Conservation (phyloP, 2,329 filamentous ascomycete species). For the Fusarium nygamai region DNA sequence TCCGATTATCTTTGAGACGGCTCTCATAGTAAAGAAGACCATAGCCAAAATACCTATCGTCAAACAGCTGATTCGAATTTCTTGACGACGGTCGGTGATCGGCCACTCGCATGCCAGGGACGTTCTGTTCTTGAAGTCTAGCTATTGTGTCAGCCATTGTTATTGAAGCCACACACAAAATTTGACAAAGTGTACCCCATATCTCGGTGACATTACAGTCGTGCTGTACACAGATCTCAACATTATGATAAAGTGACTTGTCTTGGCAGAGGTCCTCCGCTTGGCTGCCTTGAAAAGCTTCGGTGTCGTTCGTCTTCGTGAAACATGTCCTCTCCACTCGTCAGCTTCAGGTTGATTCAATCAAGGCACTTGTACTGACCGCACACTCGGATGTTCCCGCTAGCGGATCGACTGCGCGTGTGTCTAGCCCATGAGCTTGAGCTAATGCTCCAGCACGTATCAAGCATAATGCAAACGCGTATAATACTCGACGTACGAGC, state of each 20-base stretch:
- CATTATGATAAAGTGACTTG: background rate
- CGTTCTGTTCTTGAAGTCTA: background rate
- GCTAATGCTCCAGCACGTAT: background rate
- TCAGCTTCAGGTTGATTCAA: background rate
- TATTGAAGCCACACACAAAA: fast-evolving
- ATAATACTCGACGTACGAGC: background rate
- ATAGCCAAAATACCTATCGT: background rate
- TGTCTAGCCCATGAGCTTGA: background rate
- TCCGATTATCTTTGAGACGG: background rate
- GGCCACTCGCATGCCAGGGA: background rate
- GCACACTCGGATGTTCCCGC: background rate
- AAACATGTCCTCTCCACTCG: background rate
- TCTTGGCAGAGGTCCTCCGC: background rate
- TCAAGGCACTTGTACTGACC: background rate
- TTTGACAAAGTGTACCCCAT: fast-evolving
- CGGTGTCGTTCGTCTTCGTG: background rate
- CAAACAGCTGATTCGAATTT: background rate
- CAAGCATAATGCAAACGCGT: background rate
- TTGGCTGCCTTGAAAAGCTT: background rate
- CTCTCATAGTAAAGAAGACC: background rate
- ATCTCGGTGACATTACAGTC: background rate
- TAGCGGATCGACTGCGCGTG: background rate
- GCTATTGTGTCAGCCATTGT: background rate
- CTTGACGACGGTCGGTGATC: background rate
- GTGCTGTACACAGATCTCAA: background rate